phyloP scores from a whole-genome alignment of 1,139 yeast genomes.

The Geotrichum carabidarum region DNA sequence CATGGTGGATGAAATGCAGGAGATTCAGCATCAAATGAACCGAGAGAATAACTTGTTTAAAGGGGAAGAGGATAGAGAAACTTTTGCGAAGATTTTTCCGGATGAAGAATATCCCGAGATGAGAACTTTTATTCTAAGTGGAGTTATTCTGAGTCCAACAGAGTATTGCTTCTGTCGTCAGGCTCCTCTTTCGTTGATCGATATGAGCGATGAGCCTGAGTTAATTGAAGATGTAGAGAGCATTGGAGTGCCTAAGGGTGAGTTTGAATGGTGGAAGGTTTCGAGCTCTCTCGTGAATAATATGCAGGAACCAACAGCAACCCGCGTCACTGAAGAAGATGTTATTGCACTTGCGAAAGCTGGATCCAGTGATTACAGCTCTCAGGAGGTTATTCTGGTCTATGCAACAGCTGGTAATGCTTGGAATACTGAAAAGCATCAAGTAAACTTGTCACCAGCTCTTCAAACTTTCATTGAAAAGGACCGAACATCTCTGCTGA shows the following conservation, averaged over 20 bases:
- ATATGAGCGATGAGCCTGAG: conserved; percentile 12
- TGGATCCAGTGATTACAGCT: conserved; percentile 26
- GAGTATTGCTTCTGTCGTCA: conserved; percentile 27
- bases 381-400: conserved; percentile 28
- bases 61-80: conserved; percentile 18
- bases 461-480: conserved; percentile 23
- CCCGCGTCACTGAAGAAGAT: conserved; percentile 21
- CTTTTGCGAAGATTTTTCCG: conserved; percentile 22
- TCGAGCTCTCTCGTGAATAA: conserved; percentile 10
- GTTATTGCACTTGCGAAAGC: conserved; percentile 25
- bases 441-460: conserved; percentile 18
- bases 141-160: conserved; percentile 31
- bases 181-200: neutral
- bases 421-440: conserved; percentile 20
- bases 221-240: conserved; percentile 5
- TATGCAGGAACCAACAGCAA: conserved; percentile 17
- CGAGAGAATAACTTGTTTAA: conserved; percentile 16
- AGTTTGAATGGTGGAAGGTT: conserved; percentile 24
- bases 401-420: conserved; percentile 29
- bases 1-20: conserved; percentile 21
- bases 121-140: conserved; percentile 27
- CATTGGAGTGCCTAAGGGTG: neutral
- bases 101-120: conserved; percentile 23
- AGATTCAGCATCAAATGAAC: conserved; percentile 17
- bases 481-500: conserved; percentile 19